phyloP scores from a whole-genome alignment of 2,329 filamentous ascomycete genomes.

The Corinectria fuckeliana region DNA sequence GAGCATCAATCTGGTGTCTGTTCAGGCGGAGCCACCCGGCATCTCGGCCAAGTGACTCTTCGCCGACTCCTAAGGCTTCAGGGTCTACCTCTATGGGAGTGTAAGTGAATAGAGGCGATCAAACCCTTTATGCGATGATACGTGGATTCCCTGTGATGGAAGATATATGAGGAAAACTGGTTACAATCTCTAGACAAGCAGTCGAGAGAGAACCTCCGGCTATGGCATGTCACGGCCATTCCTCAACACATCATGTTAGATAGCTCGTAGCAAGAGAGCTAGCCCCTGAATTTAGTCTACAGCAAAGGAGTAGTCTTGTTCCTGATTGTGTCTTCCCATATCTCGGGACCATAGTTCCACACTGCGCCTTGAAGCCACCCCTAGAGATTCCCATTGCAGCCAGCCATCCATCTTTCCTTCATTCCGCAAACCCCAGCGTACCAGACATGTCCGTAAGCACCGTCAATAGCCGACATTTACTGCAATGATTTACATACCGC shows the following conservation, averaged over 20 bases:
- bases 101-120: background rate
- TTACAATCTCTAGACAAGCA: no score
- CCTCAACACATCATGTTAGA: background rate
- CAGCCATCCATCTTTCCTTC: constrained; percentile 6
- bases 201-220: no score
- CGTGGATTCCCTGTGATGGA: no score
- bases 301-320: background rate
- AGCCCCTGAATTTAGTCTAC: background rate
- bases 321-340: constrained; percentile 13
- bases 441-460: constrained; percentile 19
- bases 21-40: background rate
- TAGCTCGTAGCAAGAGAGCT: background rate
- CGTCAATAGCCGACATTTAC: constrained; percentile 20
- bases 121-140: no score
- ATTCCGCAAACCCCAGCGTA: constrained; percentile 15
- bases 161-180: constrained; percentile 38
- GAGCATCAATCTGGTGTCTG: background rate
- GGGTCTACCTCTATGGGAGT: background rate
- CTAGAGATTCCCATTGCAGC: constrained; percentile 13
- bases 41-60: background rate
- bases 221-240: constrained; percentile 29
- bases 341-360: constrained; percentile 8
- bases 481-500: constrained; percentile 24
- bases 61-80: background rate
- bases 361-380: constrained; percentile 20